Conservation (phyloP, 148 eudicot genomes). For the Chenopodium berlandieri region DNA sequence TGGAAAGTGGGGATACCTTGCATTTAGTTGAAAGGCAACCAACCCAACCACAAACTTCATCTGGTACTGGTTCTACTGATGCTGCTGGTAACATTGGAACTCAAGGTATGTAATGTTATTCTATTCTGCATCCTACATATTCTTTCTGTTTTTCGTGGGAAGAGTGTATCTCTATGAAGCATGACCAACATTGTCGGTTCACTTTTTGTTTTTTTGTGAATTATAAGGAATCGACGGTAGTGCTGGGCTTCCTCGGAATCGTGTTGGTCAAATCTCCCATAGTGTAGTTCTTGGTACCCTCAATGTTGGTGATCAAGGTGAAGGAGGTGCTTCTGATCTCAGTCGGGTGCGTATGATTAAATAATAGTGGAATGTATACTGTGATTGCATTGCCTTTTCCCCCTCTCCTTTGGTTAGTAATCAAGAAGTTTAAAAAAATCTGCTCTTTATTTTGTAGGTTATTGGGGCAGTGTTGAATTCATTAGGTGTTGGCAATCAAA, state of each 20-base stretch:
- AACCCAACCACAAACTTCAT: conserved; percentile 56
- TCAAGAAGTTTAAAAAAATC: background rate
- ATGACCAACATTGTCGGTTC: conserved; percentile 1
- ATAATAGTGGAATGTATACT: background rate
- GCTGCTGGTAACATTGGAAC: conserved; percentile 28
- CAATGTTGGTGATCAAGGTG: conserved; percentile 78
- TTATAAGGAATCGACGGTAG: conserved; percentile 56
- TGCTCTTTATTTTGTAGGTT: conserved; percentile 41
- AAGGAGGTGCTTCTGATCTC: conserved; percentile 63
- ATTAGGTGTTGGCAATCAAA: conserved; percentile 62
- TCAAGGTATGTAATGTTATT: conserved; percentile 39
- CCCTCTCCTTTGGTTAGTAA: background rate
- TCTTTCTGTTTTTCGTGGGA: background rate
- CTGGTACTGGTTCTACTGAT: conserved; percentile 32
- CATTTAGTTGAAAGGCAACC: conserved; percentile 89
- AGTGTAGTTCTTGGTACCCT: conserved; percentile 84
- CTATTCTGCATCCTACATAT: background rate
- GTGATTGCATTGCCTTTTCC: background rate
- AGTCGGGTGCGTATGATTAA: conserved; percentile 56
- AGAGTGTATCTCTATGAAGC: background rate
- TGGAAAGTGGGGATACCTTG: conserved; percentile 86
- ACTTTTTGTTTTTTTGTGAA: background rate
- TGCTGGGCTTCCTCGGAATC: conserved; percentile 60
- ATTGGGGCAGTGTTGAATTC: conserved; percentile 91
- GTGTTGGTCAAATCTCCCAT: conserved; percentile 75